Percentiles rank a stretch among this genome's conserved stretches.
Evolutionary conservation across 768 basidiomycete genomes (phyloP).

Genomic region (Tulasnella sp.): DNA sequence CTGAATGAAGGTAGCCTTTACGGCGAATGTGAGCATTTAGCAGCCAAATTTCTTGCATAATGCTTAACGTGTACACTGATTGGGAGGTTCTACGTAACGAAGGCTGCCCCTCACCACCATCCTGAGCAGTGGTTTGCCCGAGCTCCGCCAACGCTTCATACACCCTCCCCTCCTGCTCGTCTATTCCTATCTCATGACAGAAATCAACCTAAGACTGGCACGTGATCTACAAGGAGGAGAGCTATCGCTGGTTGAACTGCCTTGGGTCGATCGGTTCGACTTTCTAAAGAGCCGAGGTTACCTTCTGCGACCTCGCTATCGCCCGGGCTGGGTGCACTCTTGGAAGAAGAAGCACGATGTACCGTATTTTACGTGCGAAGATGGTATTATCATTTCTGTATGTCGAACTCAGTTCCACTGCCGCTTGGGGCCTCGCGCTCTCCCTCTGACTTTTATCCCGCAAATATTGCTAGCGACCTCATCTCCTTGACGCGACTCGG

Average conservation of each 20-base stretch:
- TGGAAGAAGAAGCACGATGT: neutral
- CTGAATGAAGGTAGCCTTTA: neutral
- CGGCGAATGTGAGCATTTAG: too few relatives aligned
- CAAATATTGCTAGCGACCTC: neutral
- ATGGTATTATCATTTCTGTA: neutral
- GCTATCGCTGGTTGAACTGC: neutral
- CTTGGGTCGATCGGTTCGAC: constrained; percentile 7
- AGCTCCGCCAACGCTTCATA: neutral
- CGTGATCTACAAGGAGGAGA: neutral
- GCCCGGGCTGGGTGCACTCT: constrained; percentile 19
- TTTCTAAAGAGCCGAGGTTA: constrained; percentile 20
- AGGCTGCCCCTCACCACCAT: too few relatives aligned
- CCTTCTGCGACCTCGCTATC: constrained; percentile 23
- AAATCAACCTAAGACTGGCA: neutral
- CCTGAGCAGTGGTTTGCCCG: neutral
- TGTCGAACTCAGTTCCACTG: neutral
- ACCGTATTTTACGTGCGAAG: neutral
- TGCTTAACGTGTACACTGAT: neutral
- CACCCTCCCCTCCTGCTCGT: neutral
- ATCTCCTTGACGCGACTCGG: constrained; percentile 17
- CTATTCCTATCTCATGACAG: neutral
- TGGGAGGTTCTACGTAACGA: too few relatives aligned
- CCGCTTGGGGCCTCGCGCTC: too few relatives aligned
- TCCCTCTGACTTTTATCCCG: too few relatives aligned
- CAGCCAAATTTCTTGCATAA: neutral